phyloP scores from a whole-genome alignment of 2,329 filamentous ascomycete species.

The Talaromyces pinophilus region DNA sequence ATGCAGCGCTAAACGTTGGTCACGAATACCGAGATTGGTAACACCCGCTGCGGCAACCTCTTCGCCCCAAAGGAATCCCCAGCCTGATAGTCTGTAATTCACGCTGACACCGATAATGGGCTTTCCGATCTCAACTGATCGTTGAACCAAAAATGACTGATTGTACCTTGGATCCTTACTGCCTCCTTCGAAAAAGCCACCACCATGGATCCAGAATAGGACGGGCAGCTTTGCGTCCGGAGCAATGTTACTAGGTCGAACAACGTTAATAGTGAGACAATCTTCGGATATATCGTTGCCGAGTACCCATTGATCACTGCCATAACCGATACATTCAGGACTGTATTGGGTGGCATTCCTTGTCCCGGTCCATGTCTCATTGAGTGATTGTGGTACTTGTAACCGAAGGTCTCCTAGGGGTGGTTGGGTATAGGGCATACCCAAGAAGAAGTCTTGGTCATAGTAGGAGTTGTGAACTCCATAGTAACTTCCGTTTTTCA shows the following conservation, averaged over 20 bases:
- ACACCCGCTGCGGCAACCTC: constrained; percentile 17
- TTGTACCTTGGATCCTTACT: constrained; percentile 38
- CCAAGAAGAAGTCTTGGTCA: constrained; percentile 65
- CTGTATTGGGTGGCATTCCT: constrained; percentile 61
- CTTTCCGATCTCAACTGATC: constrained; percentile 38
- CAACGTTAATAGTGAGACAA: constrained; percentile 63
- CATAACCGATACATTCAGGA: constrained; percentile 70
- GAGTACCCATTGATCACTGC: constrained; percentile 40
- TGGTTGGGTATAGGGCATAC: constrained; percentile 73
- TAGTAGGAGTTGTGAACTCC: constrained; percentile 10
- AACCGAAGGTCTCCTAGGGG: constrained; percentile 68
- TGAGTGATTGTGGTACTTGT: constrained; percentile 65
- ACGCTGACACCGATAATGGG: constrained; percentile 52
- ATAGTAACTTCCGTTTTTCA: constrained; percentile 20
- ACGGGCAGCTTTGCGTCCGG: constrained; percentile 38
- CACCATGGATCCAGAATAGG: constrained; percentile 50
- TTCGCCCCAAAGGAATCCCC: constrained; percentile 37
- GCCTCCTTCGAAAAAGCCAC: constrained; percentile 45
- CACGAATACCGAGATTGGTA: constrained; percentile 53
- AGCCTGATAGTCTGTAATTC: constrained; percentile 48
- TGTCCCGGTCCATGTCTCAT: constrained; percentile 56
- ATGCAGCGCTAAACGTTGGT: constrained; percentile 58
- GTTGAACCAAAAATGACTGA: constrained; percentile 44
- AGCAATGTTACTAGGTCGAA: constrained; percentile 56
- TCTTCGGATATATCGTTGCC: constrained; percentile 60